Evolutionary conservation across 78 protist species (phyloP).

Genomic region (Dictyostelium brefeldianum): DNA sequence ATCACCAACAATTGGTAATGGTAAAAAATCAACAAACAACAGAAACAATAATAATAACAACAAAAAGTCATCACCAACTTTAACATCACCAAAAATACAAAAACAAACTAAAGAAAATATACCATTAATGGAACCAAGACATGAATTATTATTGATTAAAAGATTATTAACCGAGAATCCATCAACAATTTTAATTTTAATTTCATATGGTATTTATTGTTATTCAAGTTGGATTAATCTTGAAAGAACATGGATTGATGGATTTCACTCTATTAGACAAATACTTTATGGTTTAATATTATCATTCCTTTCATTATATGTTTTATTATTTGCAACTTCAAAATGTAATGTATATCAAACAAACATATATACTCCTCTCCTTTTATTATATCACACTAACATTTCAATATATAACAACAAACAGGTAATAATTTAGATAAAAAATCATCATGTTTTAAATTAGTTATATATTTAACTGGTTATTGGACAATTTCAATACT

Average conservation of each 20-base stretch:
- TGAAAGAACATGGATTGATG: conserved; percentile 36
- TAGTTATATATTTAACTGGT: neutral
- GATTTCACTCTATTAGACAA: conserved; percentile 63
- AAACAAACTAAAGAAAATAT: neutral
- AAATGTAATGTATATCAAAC: neutral
- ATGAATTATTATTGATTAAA: conserved; percentile 3
- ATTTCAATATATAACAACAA: neutral
- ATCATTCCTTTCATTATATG: conserved; percentile 30
- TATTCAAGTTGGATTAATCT: conserved; percentile 13
- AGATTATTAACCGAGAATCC: neutral
- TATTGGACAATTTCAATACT: neutral
- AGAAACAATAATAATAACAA: neutral
- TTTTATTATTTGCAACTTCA: conserved; percentile 31
- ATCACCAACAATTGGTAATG: neutral
- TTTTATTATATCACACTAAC: neutral
- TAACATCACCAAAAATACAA: neutral
- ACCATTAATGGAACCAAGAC: conserved; percentile 4
- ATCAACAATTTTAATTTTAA: neutral
- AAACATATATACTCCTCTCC: neutral
- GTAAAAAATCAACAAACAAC: neutral
- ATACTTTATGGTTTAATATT: conserved; percentile 53
- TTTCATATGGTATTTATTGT: conserved; percentile 12
- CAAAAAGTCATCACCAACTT: neutral
- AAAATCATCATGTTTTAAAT: conserved; percentile 22
- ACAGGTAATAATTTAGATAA: conserved; percentile 27